Evolutionary conservation across 345 rosid genomes (phyloP).

Genomic region (Cochlearia excelsa): DNA sequence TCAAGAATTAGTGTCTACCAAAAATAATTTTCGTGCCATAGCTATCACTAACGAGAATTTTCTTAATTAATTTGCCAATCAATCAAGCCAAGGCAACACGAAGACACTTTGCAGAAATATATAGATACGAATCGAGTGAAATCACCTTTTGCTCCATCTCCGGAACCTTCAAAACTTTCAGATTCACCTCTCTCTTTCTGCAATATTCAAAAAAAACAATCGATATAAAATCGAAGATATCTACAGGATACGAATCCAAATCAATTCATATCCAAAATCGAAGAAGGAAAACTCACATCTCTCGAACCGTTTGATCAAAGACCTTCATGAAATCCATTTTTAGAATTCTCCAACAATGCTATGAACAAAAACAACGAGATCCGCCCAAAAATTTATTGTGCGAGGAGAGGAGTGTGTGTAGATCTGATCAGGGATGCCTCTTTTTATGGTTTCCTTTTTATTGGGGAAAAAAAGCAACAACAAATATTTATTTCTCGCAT

Average conservation of each 20-base stretch:
- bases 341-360: slow-evolving; percentile 35
- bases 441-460: background rate
- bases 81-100: background rate
- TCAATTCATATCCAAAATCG: slow-evolving; percentile 6
- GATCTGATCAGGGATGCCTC: slow-evolving; percentile 35
- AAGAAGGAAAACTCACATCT: slow-evolving; percentile 60
- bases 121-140: slow-evolving; percentile 26
- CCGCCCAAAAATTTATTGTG: slow-evolving; percentile 16
- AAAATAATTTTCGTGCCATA: background rate
- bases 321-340: slow-evolving; percentile 99
- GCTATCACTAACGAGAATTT: background rate
- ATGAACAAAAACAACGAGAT: slow-evolving; percentile 15
- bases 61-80: background rate
- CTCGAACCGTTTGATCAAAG: slow-evolving; percentile 95
- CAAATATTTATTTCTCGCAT: too few relatives aligned
- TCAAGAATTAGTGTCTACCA: background rate
- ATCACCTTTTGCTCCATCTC: slow-evolving; percentile 97
- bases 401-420: slow-evolving; percentile 31
- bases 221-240: slow-evolving; percentile 9
- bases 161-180: slow-evolving; percentile 92
- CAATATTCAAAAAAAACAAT: slow-evolving; percentile 6
- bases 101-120: background rate
- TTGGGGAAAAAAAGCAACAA: background rate
- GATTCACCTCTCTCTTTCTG: slow-evolving; percentile 98
- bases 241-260: slow-evolving; percentile 12